These are phyloP conservation scores for Citrus sp. DNA, from an alignment of 345 rosid species.

Conservation along the genomic window DNA sequence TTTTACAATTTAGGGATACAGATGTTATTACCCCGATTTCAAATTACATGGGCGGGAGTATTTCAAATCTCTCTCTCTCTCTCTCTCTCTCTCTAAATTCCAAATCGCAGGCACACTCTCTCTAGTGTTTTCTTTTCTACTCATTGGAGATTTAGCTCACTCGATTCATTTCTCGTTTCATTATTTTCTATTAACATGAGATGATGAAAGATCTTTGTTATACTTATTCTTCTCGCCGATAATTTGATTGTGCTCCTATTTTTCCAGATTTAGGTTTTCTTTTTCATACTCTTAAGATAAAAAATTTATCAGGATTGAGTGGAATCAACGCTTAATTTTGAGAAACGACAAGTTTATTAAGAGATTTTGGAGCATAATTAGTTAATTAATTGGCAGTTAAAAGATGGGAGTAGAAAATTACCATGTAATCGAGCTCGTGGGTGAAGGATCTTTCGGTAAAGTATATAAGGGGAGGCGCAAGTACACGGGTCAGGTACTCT, in stretches of 20 bases:
- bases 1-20: background rate
- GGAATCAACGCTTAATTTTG: background rate
- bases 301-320: background rate
- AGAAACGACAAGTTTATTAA: background rate
- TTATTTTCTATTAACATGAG: background rate
- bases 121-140: background rate
- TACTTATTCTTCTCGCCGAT: background rate
- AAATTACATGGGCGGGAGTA: background rate
- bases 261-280: background rate
- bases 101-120: background rate
- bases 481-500: conserved; percentile 72
- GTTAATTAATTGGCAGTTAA: background rate
- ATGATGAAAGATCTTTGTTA: too few species aligned
- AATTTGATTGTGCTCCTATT: background rate
- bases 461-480: conserved; percentile 91
- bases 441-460: conserved; percentile 97
- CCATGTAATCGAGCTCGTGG: conserved; percentile 93
- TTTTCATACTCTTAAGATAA: background rate
- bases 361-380: background rate
- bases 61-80: background rate
- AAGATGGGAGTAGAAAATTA: conserved; percentile 83
- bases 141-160: background rate
- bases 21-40: background rate
- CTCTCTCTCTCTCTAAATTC: background rate
- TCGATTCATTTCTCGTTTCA: background rate